Evolutionary conservation across 179 eudicot species (phyloP).

Genomic region (Nepenthes alata): DNA sequence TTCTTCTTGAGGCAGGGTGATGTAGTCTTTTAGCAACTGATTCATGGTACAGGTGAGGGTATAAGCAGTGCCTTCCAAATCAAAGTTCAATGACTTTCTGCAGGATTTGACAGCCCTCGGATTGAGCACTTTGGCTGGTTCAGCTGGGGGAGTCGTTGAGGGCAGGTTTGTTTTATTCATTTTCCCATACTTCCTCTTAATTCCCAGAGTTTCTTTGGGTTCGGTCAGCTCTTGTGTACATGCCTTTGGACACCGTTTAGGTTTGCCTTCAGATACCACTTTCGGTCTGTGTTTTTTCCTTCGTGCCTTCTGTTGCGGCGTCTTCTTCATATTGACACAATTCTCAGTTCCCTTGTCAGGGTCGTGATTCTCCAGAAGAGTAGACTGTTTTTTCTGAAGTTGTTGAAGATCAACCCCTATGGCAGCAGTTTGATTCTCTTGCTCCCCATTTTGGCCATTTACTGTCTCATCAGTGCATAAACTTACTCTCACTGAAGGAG

Average conservation of each 20-base stretch:
- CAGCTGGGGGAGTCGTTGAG: slow-evolving; percentile 9
- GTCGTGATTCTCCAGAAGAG: slow-evolving; percentile 22
- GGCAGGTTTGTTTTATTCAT: slow-evolving; percentile 25
- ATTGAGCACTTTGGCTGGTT: not conserved
- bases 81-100: slow-evolving; percentile 29
- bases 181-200: slow-evolving; percentile 56
- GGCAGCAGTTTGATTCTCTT: slow-evolving; percentile 20
- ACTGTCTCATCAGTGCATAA: slow-evolving; percentile 1
- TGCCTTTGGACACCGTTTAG: slow-evolving; percentile 48
- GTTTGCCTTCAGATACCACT: slow-evolving; percentile 73
- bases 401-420: slow-evolving; percentile 10
- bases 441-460: slow-evolving; percentile 9
- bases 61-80: slow-evolving; percentile 16
- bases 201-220: slow-evolving; percentile 24
- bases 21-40: slow-evolving; percentile 13
- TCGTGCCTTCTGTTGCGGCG: slow-evolving; percentile 56
- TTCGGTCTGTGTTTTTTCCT: slow-evolving; percentile 75
- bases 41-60: slow-evolving; percentile 11
- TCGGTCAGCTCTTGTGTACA: slow-evolving; percentile 27
- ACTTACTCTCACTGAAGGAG: slow-evolving; percentile 9
- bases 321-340: slow-evolving; percentile 46
- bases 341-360: slow-evolving; percentile 32
- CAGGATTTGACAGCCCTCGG: slow-evolving; percentile 16
- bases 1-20: slow-evolving; percentile 13
- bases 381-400: slow-evolving; percentile 10